These are phyloP conservation scores for Trichoderma asperellum DNA, from an alignment of 2,329 filamentous ascomycete genomes.

Conservation along the genomic window DNA sequence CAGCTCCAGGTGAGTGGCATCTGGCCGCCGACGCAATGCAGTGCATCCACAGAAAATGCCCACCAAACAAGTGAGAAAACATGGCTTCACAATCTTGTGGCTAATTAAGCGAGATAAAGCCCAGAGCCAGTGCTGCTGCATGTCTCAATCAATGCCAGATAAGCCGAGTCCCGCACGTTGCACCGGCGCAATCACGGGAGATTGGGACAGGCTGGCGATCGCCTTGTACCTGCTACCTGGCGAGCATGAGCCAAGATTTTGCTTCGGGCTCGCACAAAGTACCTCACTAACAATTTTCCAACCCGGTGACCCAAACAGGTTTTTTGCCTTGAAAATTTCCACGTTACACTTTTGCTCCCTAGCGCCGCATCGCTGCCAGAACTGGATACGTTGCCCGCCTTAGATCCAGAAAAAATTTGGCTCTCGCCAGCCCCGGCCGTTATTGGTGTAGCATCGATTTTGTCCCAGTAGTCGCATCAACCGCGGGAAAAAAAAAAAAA, in stretches of 20 bases:
- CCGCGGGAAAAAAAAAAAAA: constrained; percentile 2
- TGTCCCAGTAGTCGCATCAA: background rate
- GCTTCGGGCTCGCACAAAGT: constrained; percentile 36
- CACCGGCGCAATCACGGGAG: constrained; percentile 32
- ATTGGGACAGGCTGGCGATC: constrained; percentile 40
- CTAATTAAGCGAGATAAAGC: background rate
- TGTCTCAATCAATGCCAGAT: background rate
- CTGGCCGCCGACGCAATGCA: background rate
- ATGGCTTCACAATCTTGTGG: background rate
- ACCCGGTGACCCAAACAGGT: constrained; percentile 28
- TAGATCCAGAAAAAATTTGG: constrained; percentile 26
- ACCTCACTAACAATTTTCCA: constrained; percentile 47
- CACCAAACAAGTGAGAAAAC: background rate
- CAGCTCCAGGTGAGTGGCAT: background rate
- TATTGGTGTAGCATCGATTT: constrained; percentile 19
- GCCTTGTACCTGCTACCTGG: constrained; percentile 37
- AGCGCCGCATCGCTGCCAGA: constrained; percentile 28
- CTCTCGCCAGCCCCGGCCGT: constrained; percentile 10
- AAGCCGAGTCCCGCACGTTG: constrained; percentile 9
- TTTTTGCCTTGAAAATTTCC: constrained; percentile 6
- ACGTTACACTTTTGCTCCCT: constrained; percentile 18
- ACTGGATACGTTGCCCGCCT: constrained; percentile 24
- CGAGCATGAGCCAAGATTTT: constrained; percentile 33
- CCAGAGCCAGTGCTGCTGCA: background rate
- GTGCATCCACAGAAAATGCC: constrained; percentile 1